Base-by-base conservation (phyloP, 306 rosid genomes). In the Begonia fuchsioides region DNA sequence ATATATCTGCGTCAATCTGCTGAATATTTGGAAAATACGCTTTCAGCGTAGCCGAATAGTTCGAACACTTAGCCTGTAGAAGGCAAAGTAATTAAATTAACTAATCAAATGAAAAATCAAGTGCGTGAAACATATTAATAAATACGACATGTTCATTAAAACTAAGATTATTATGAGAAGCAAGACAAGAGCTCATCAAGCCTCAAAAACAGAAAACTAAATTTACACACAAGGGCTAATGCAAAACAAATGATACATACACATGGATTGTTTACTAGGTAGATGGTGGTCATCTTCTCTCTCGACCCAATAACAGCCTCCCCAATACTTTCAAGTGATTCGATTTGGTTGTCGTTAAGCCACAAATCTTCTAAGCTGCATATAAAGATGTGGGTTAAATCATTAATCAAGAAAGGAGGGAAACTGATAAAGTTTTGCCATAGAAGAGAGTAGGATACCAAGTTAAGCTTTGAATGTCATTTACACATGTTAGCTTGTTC, bases 291-390 rank as follows among this genome's bases (percentile, higher is more conserved):
- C 55, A 82, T 92, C 72, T 82, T 82, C 66, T 85, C 80, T 75
- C 54, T 75, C 40, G 96, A 92, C 60, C 96, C 94, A 57, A 65
- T 66, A 55, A 79, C 93, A 52, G 75, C 93, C 77, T 79, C 75
- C 20, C 73, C 72, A 55, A 85, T 32, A 48, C 76, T 72, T 51
- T 85, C 81, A 9, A 82, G 71, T 52, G 83, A 69, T 65, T 70
- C 93, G 66, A 92, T 72, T 53, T 64, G 82, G 72, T 85, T 92
- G 76, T 92, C 94, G 45, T 92, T 92, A 60, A 92, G 85, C 96
- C 96, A 90, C 18, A 92, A 65, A 72, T 92, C 98, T 73, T 92
- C 96, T 57, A 92, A 72, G 66, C 98, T 85, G 72, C 39, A 66
- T 56, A 38, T 50, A 47, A 48, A 46, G 64, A 56, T 57, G 55